Evolutionary conservation across 73 alveolate species (phyloP).

Genomic region (Tetrahymena borealis): DNA sequence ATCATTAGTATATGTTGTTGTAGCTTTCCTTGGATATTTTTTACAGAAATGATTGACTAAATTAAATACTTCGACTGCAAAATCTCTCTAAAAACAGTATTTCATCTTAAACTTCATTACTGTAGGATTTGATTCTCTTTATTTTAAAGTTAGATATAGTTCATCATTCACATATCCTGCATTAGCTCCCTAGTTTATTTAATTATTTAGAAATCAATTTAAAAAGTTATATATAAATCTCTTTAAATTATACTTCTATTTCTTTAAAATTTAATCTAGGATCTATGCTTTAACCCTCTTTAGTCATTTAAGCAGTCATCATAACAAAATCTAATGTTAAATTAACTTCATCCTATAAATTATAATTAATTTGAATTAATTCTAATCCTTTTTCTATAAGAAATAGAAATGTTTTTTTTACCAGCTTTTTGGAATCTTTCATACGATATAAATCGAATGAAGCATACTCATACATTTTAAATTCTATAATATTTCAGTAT

Average conservation of each 20-base stretch:
- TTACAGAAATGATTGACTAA: background rate
- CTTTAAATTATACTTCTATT: background rate
- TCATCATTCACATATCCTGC: background rate
- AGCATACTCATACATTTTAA: background rate
- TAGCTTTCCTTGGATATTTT: background rate
- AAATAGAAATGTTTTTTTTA: background rate
- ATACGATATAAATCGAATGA: background rate
- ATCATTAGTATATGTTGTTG: background rate
- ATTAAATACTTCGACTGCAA: background rate
- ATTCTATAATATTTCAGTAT: background rate
- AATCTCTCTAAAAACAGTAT: background rate
- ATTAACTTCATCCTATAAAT: background rate
- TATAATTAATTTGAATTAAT: background rate
- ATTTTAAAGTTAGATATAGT: background rate
- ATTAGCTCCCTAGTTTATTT: background rate
- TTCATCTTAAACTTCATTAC: background rate
- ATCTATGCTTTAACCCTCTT: background rate
- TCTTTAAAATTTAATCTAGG: background rate
- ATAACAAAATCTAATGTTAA: background rate
- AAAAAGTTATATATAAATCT: too few species aligned
- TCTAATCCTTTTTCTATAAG: too few species aligned
- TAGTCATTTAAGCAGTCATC: background rate
- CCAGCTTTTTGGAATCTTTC: background rate
- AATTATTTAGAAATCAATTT: too few species aligned
- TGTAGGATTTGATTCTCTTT: background rate